Base-by-base conservation (phyloP, 2,329 filamentous ascomycete genomes). In the Fusarium irregulare region DNA sequence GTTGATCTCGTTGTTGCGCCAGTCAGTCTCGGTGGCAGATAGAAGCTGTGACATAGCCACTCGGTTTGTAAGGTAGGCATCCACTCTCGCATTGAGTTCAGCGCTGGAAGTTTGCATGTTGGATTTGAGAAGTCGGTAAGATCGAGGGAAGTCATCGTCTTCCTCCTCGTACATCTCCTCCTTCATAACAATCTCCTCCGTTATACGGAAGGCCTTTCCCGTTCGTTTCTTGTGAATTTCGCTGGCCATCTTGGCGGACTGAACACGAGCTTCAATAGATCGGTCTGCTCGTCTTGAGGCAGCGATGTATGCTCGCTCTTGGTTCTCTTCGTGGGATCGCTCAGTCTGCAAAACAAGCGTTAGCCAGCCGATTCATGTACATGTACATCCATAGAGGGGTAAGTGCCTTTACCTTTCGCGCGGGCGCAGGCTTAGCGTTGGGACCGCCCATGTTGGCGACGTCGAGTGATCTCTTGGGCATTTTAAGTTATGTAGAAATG, bases 151-250 rank as follows among this genome's bases (percentile, higher is more conserved):
- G 60, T 94, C 92, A 72, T 97, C 93, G 56, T 97, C 94, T 76
- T 97, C 93, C 79, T 97, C 94, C 76, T 97, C 94, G 77, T 98
- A 98, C 93, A 97, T 97, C 78, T 97, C 93, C 78, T 97, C 94
- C 68, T 93, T 94, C 72, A 92, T 84, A 14, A 97, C 94, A 27
- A 96, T 94, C 75, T 96, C 88, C 79, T 94, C 92, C 27, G 91
- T 94, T 61, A 98, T 92, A 72, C 90, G 90, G 64, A 98, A 86
- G 4, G 87, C 89, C 73, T 93, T 92, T 41, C 94, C 95, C 0
- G 94, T 97, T 20, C 94, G 89, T 78, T 91, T 88, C 82, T 94
- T 93, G 85, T 97, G 94, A 40, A 97, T 93, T 75, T 93, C 90
- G n/a, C 94, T 97, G 8, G 94, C 94, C 80, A 93, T 89, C 54